These are phyloP conservation scores for Purshia tridentata DNA, from an alignment of 306 rosid species.

Conservation along the genomic window DNA sequence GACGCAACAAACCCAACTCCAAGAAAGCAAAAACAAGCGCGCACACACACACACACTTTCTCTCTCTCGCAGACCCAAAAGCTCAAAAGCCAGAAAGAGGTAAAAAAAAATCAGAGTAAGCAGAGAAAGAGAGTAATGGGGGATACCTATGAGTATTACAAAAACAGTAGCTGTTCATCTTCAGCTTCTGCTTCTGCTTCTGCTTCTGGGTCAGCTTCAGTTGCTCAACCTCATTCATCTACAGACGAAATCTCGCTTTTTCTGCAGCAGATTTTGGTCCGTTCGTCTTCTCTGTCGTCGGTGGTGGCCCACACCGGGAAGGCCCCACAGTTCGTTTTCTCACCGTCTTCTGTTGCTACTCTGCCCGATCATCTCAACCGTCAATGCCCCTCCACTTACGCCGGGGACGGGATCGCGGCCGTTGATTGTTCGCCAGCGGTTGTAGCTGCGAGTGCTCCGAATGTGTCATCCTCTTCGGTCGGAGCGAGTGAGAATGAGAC, in stretches of 20 bases:
- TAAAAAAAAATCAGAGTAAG: background rate
- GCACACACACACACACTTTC: background rate
- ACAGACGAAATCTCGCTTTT: constrained; percentile 87
- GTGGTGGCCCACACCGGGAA: constrained; percentile 5
- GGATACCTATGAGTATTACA: constrained; percentile 38
- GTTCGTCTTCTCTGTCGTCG: constrained; percentile 46
- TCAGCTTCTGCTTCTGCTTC: constrained; percentile 40
- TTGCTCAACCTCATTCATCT: constrained; percentile 36
- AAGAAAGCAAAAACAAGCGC: constrained; percentile 15
- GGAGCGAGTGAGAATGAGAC: constrained; percentile 54
- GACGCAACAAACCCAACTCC: constrained; percentile 15
- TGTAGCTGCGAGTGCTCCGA: constrained; percentile 22
- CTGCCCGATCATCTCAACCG: constrained; percentile 25
- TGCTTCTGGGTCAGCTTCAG: constrained; percentile 32
- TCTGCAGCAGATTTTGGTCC: constrained; percentile 78
- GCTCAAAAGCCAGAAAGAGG: constrained; percentile 8
- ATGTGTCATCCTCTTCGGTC: constrained; percentile 54
- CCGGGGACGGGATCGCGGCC: constrained; percentile 46
- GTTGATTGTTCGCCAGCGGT: constrained; percentile 37
- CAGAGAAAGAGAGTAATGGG: constrained; percentile 41
- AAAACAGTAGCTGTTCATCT: constrained; percentile 29
- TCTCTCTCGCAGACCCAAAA: background rate
- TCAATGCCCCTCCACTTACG: constrained; percentile 13
- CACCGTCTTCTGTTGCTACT: constrained; percentile 27
- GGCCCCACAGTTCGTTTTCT: constrained; percentile 13